Percentiles rank a stretch among this genome's conserved stretches.
Conservation (phyloP, 768 basidiomycete species). For the Lyophyllum decastes region DNA sequence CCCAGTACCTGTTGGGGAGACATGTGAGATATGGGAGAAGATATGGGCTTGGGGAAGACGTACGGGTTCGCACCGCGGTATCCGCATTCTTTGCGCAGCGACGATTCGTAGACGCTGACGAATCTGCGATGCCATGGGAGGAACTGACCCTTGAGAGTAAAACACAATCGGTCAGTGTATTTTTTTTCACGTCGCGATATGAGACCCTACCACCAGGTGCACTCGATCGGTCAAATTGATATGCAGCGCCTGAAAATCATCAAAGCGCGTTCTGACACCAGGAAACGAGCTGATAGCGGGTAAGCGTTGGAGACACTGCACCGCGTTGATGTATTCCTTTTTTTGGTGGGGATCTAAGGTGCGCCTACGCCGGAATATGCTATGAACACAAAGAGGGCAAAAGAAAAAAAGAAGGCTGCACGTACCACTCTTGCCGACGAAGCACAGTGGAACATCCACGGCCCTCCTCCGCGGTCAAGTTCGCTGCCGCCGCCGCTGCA, state of each 20-base stretch:
- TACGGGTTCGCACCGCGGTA: slow-evolving; percentile 26
- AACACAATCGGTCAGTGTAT: background rate
- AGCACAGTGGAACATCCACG: background rate
- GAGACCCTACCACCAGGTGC: slow-evolving; percentile 33
- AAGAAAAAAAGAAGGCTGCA: background rate
- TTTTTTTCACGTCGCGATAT: background rate
- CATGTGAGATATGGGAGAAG: background rate
- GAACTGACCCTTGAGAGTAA: slow-evolving; percentile 17
- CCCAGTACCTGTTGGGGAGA: slow-evolving; percentile 32
- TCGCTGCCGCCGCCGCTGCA: no score
- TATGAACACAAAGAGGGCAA: background rate
- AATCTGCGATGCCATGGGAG: slow-evolving; percentile 30
- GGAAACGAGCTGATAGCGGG: slow-evolving; percentile 24
- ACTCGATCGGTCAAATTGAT: slow-evolving; percentile 28
- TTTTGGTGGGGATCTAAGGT: slow-evolving; percentile 26
- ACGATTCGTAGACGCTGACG: slow-evolving; percentile 21
- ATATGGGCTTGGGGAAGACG: background rate
- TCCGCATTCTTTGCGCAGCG: slow-evolving; percentile 25
- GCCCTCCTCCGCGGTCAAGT: no score
- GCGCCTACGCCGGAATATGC: slow-evolving; percentile 24
- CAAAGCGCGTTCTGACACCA: slow-evolving; percentile 33
- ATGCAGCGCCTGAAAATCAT: slow-evolving; percentile 41
- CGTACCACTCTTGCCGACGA: slow-evolving; percentile 2
- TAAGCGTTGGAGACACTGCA: slow-evolving; percentile 32
- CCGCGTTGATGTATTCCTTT: slow-evolving; percentile 30